These are phyloP conservation scores for Lyophyllum decastes DNA, from an alignment of 768 basidiomycete genomes.

Conservation along the genomic window DNA sequence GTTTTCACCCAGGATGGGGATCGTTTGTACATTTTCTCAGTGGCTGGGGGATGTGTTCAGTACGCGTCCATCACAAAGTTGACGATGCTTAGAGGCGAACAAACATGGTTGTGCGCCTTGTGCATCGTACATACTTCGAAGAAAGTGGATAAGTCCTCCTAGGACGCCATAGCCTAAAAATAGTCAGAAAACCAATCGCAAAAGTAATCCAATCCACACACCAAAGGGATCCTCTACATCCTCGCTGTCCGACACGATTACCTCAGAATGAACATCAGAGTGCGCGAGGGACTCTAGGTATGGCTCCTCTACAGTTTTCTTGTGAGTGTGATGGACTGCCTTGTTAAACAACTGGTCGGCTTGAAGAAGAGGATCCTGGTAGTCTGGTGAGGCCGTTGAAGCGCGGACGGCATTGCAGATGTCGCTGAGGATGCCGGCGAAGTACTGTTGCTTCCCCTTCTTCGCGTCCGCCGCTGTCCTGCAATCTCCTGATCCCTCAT, in stretches of 20 bases:
- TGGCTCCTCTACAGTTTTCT: background rate
- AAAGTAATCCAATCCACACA: background rate
- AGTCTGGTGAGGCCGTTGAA: background rate
- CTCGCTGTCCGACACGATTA: background rate
- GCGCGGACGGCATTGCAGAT: background rate
- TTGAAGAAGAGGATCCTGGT: background rate
- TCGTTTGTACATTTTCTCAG: background rate
- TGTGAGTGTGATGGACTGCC: background rate
- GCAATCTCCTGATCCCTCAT: background rate
- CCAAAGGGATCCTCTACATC: background rate
- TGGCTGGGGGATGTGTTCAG: background rate
- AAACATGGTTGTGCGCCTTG: background rate
- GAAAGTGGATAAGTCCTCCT: background rate
- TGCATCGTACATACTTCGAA: background rate
- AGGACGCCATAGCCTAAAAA: background rate
- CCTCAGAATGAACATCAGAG: constrained; percentile 4
- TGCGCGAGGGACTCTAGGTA: constrained; percentile 7
- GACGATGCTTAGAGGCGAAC: background rate
- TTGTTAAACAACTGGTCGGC: constrained; percentile 3
- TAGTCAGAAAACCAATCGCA: background rate
- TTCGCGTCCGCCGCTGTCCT: background rate
- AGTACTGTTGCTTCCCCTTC: background rate
- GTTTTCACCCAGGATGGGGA: background rate
- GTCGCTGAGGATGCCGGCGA: constrained; percentile 1
- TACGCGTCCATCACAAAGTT: background rate